Evolutionary conservation across 2,329 filamentous ascomycete species (phyloP).

Genomic region (Phialophora chinensis): DNA sequence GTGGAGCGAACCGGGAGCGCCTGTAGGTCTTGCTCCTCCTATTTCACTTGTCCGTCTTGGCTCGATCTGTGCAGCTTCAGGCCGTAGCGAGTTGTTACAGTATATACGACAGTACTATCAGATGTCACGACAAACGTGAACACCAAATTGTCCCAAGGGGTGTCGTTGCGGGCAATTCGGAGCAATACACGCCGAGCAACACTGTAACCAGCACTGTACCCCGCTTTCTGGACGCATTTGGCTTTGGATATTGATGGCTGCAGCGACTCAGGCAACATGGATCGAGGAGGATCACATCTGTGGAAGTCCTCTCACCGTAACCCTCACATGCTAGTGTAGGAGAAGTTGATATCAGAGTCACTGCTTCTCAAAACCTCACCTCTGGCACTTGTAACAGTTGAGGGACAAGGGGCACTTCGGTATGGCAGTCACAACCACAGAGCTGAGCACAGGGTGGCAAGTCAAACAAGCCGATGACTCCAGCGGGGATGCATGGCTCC

Average conservation of each 20-base stretch:
- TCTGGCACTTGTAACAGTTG: no score
- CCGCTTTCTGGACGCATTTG: background rate
- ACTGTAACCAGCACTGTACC: background rate
- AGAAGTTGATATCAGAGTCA: background rate
- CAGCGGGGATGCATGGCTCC: conserved; percentile 44
- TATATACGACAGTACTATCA: background rate
- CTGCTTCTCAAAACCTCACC: background rate
- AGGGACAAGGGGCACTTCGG: no score
- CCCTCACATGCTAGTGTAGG: background rate
- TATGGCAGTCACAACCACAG: background rate
- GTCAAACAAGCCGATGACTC: conserved; percentile 44
- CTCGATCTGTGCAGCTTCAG: background rate
- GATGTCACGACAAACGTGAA: background rate
- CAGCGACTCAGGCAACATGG: background rate
- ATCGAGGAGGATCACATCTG: background rate
- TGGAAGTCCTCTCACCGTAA: background rate
- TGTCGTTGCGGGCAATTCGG: background rate
- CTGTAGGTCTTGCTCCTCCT: background rate
- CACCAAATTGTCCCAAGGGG: background rate
- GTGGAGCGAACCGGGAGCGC: background rate
- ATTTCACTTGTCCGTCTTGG: background rate
- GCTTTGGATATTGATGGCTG: background rate
- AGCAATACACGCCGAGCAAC: background rate
- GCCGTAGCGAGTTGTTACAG: background rate
- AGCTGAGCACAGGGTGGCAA: conserved; percentile 42